Percentiles rank a stretch among this genome's conserved stretches.
Conservation (phyloP, 1,139 yeast genomes). For the Yamadazyma blattariae region DNA sequence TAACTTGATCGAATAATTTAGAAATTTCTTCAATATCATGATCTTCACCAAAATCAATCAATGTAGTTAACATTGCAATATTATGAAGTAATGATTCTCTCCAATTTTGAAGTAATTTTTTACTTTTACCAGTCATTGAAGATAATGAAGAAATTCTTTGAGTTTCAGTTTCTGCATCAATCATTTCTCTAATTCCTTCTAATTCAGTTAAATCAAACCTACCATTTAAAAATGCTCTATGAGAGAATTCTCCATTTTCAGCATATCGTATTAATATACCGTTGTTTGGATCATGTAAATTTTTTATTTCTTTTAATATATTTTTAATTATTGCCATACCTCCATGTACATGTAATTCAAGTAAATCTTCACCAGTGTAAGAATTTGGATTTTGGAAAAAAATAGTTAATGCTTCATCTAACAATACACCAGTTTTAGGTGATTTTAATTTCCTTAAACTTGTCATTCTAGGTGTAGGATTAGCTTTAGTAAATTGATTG, state of each 20-base stretch:
- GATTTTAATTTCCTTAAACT: slow-evolving; percentile 52
- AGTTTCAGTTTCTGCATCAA: slow-evolving; percentile 91
- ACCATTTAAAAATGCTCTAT: slow-evolving; percentile 75
- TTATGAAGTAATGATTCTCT: slow-evolving; percentile 59
- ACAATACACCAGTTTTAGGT: slow-evolving; percentile 34
- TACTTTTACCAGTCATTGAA: slow-evolving; percentile 70
- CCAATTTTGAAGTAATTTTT: slow-evolving; percentile 59
- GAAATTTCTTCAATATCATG: slow-evolving; percentile 70
- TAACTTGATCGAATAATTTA: slow-evolving; percentile 50
- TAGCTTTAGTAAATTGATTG: slow-evolving; percentile 41
- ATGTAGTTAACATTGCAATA: slow-evolving; percentile 77
- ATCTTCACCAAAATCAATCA: slow-evolving; percentile 96
- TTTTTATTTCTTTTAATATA: slow-evolving; percentile 61
- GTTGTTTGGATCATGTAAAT: slow-evolving; percentile 41
- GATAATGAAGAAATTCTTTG: slow-evolving; percentile 76
- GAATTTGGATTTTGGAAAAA: slow-evolving; percentile 75
- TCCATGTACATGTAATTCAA: slow-evolving; percentile 91
- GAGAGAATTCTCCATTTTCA: slow-evolving; percentile 89
- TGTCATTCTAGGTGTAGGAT: slow-evolving; percentile 45
- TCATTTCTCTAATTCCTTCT: slow-evolving; percentile 86
- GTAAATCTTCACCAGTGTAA: slow-evolving; percentile 87
- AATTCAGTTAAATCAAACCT: slow-evolving; percentile 72
- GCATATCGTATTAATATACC: slow-evolving; percentile 68
- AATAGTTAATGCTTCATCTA: slow-evolving; percentile 77
- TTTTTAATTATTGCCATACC: slow-evolving; percentile 81